A percentile compares a stretch with the other conserved stretches of the same genome.
phyloP scores from a whole-genome alignment of 208 protist genomes.

The Leishmania turanica region DNA sequence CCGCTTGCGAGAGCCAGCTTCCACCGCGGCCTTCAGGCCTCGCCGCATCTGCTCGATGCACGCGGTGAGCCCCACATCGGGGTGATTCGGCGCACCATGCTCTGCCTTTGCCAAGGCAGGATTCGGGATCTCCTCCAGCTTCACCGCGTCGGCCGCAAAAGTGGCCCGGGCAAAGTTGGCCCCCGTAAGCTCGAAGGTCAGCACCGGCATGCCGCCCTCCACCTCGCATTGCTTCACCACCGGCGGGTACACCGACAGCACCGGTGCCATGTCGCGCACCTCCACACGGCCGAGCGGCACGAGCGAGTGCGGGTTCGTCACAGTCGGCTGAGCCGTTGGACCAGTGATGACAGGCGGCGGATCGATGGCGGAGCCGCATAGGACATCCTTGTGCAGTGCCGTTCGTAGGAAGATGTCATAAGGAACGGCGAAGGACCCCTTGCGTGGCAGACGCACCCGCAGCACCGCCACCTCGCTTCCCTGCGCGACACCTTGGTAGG shows the following conservation, averaged over 20 bases:
- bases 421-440: slow-evolving; percentile 56
- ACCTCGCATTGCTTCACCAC: slow-evolving; percentile 88
- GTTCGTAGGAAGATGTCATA: slow-evolving; percentile 76
- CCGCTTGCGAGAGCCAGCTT: slow-evolving; percentile 45
- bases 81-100: neutral
- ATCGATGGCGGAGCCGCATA: slow-evolving; percentile 71
- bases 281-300: slow-evolving; percentile 68
- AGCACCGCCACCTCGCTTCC: slow-evolving; percentile 54
- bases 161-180: slow-evolving; percentile 34
- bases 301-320: slow-evolving; percentile 51
- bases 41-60: slow-evolving; percentile 60
- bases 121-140: slow-evolving; percentile 77
- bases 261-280: slow-evolving; percentile 60
- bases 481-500: slow-evolving; percentile 54
- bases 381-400: slow-evolving; percentile 80
- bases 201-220: slow-evolving; percentile 70
- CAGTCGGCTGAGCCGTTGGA: slow-evolving; percentile 14
- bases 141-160: slow-evolving; percentile 39
- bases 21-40: slow-evolving; percentile 45
- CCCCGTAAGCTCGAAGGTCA: slow-evolving; percentile 66
- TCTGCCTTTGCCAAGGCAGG: slow-evolving; percentile 27
- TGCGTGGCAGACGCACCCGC: slow-evolving; percentile 59
- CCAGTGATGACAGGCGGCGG: slow-evolving; percentile 17
- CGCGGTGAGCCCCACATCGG: slow-evolving; percentile 59
- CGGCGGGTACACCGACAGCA: slow-evolving; percentile 40